phyloP scores from a whole-genome alignment of 306 rosid genomes.

The Amphicarpaea edgeworthii region DNA sequence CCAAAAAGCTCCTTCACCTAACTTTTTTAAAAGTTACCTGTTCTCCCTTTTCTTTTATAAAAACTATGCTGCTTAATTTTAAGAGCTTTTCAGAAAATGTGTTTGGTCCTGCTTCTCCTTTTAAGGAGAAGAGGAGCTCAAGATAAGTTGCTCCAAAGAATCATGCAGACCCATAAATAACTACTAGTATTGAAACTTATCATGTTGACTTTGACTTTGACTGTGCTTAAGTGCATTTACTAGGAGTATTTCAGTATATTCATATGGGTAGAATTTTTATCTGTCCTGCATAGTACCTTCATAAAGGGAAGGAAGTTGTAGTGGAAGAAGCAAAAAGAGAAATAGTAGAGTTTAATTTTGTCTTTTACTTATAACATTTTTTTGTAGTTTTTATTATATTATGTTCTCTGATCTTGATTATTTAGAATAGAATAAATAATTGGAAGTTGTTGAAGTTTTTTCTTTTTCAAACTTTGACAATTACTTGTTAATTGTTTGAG shows the following conservation, averaged over 20 bases:
- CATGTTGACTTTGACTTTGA: neutral
- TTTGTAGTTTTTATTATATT: constrained; percentile 7
- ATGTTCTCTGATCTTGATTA: constrained; percentile 24
- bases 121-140: neutral
- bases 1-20: neutral
- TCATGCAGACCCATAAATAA: neutral
- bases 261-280: neutral
- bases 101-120: neutral
- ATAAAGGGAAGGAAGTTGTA: neutral
- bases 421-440: constrained; percentile 18
- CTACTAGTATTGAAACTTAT: neutral
- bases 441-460: constrained; percentile 19
- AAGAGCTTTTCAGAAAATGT: neutral
- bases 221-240: constrained; percentile 7
- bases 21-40: neutral
- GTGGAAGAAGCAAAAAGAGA: constrained; percentile 9
- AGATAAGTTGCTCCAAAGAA: neutral
- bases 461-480: constrained; percentile 29
- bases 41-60: neutral
- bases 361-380: constrained; percentile 12
- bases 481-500: constrained; percentile 33
- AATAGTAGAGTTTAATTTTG: neutral
- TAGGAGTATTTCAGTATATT: constrained; percentile 11
- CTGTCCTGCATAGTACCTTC: constrained; percentile 2
- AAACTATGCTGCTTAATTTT: neutral